Evolutionary conservation across 768 basidiomycete genomes (phyloP).

Genomic region (Ramaria rubella): DNA sequence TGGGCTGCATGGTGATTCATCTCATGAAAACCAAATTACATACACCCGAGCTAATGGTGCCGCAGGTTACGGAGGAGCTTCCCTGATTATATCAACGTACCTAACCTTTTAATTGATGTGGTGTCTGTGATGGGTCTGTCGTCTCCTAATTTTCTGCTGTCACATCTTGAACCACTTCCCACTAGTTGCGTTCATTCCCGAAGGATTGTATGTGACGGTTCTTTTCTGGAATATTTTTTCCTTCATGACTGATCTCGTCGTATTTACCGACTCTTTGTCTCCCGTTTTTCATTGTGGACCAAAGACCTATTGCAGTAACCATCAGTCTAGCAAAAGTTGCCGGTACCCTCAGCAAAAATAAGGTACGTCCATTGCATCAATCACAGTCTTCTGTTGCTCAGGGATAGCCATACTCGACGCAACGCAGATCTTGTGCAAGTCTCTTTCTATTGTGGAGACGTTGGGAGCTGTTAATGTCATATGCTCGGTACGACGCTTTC

Average conservation of each 20-base stretch:
- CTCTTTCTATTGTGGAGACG: slow-evolving; percentile 60
- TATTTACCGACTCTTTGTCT: background rate
- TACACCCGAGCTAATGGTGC: background rate
- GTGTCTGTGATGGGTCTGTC: slow-evolving; percentile 45
- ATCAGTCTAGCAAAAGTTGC: slow-evolving; percentile 43
- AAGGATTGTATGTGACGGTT: slow-evolving; percentile 31
- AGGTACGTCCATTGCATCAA: slow-evolving; percentile 36
- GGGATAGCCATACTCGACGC: background rate
- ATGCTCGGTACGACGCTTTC: slow-evolving; percentile 23
- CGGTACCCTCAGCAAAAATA: slow-evolving; percentile 43
- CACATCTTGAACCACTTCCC: background rate
- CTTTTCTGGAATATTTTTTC: background rate
- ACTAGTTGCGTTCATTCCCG: slow-evolving; percentile 41
- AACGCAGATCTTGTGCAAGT: slow-evolving; percentile 26
- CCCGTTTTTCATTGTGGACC: background rate
- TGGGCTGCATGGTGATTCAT: slow-evolving; percentile 34
- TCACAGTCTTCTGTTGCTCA: background rate
- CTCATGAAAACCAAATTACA: background rate
- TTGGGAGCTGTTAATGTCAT: slow-evolving; percentile 54
- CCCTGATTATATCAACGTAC: slow-evolving; percentile 42
- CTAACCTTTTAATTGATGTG: slow-evolving; percentile 46
- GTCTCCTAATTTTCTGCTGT: background rate
- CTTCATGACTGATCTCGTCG: background rate
- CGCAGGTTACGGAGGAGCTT: slow-evolving; percentile 36
- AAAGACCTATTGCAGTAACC: slow-evolving; percentile 45